Percentiles rank a stretch among this genome's conserved stretches.
phyloP scores from a whole-genome alignment of 768 basidiomycete species.

The Leucosporidium yakuticum region DNA sequence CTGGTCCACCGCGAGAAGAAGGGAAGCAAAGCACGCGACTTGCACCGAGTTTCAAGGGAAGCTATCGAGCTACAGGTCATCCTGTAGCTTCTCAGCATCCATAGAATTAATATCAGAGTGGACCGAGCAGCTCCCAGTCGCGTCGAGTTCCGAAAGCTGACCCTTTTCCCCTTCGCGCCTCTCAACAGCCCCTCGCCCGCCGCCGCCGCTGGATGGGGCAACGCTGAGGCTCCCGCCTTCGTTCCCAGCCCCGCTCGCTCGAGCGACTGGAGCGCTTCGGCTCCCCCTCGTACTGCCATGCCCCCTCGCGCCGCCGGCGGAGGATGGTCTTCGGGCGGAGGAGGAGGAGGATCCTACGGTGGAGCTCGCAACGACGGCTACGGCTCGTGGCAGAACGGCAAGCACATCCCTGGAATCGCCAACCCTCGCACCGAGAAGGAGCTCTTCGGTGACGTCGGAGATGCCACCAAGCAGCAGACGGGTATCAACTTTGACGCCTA shows the following conservation, averaged over 20 bases:
- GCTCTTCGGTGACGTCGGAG: constrained; percentile 81
- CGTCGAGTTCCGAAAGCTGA: background rate
- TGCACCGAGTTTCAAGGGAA: too few relatives aligned
- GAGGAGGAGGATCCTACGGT: constrained; percentile 34
- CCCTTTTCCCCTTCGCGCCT: background rate
- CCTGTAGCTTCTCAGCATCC: too few relatives aligned
- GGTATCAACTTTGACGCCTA: constrained; percentile 99
- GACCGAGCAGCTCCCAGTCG: background rate
- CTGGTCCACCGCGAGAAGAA: too few relatives aligned
- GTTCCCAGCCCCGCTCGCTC: constrained; percentile 3
- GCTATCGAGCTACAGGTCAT: too few relatives aligned
- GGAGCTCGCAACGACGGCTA: constrained; percentile 44
- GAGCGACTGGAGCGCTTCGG: constrained; percentile 11
- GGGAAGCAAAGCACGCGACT: too few relatives aligned
- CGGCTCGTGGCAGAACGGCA: constrained; percentile 83
- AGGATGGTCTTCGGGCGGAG: constrained; percentile 6
- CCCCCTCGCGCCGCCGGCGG: constrained; percentile 18
- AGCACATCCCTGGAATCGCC: constrained; percentile 73
- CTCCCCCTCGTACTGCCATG: constrained; percentile 3
- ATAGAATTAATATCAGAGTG: too few relatives aligned
- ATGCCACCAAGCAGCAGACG: constrained; percentile 82
- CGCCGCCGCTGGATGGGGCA: constrained; percentile 10
- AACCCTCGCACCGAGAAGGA: constrained; percentile 91
- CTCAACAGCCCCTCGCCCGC: background rate
- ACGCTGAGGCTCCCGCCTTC: constrained; percentile 4